These are phyloP conservation scores for Claviceps pusilla DNA, from an alignment of 2,329 filamentous ascomycete species.

Conservation along the genomic window DNA sequence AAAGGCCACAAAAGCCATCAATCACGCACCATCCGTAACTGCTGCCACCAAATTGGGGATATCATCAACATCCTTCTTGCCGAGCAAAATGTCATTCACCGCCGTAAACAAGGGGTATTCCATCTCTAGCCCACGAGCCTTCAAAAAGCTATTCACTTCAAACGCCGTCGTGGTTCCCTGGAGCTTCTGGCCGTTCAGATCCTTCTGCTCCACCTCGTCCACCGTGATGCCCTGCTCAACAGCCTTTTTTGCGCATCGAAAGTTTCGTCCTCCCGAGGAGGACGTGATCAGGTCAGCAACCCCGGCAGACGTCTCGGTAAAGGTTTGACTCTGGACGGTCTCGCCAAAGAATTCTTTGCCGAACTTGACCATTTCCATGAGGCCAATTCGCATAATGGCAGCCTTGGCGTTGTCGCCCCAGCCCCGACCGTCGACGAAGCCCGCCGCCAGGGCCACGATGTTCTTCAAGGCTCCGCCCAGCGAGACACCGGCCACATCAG, in stretches of 20 bases:
- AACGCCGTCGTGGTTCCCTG: conserved; percentile 86
- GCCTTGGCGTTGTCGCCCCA: conserved; percentile 99
- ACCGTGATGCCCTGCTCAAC: conserved; percentile 67
- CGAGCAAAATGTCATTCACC: conserved; percentile 66
- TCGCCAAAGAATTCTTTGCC: conserved; percentile 84
- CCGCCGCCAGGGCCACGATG: conserved; percentile 83
- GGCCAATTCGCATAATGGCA: conserved; percentile 91
- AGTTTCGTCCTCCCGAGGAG: conserved; percentile 84
- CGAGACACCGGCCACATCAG: conserved; percentile 92
- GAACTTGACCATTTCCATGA: conserved; percentile 94
- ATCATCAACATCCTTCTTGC: conserved; percentile 61
- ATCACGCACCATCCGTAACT: conserved; percentile 7
- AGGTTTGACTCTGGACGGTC: conserved; percentile 66
- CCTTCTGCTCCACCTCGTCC: conserved; percentile 72
- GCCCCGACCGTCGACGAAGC: conserved; percentile 85
- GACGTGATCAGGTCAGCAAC: conserved; percentile 93
- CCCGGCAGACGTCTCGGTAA: conserved; percentile 92
- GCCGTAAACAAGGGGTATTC: conserved; percentile 90
- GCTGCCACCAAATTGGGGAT: conserved; percentile 53
- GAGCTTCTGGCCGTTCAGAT: conserved; percentile 92
- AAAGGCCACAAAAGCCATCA: neutral
- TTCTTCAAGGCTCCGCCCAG: conserved; percentile 93
- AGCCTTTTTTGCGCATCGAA: conserved; percentile 79
- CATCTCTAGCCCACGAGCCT: conserved; percentile 57
- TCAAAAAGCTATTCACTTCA: conserved; percentile 83